Evolutionary conservation across 495 filamentous ascomycete genomes (phyloP).

Genomic region (Bombardia bombarda): DNA sequence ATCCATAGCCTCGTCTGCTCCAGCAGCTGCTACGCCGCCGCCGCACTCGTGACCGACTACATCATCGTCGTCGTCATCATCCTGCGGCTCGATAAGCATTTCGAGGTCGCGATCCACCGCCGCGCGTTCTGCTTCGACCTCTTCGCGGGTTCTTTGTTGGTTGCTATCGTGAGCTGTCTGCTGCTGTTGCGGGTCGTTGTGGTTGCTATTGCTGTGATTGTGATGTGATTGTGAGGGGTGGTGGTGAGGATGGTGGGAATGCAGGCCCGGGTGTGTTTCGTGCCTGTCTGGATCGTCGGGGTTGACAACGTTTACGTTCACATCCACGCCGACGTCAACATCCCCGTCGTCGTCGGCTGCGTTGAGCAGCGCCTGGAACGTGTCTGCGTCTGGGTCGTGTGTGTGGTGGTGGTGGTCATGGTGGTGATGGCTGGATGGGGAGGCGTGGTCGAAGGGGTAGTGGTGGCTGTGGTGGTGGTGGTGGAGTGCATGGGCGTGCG

Average conservation of each 20-base stretch:
- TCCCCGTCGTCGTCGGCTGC: constrained; percentile 20
- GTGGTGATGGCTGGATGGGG: constrained; percentile 17
- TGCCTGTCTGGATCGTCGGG: too few species aligned
- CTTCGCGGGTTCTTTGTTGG: constrained; percentile 6
- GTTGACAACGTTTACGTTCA: neutral
- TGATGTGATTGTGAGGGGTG: constrained; percentile 10
- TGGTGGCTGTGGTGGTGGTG: constrained; percentile 19
- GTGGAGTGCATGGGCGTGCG: constrained; percentile 13
- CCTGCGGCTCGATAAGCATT: constrained; percentile 41
- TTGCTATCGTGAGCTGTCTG: neutral
- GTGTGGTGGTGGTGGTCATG: constrained; percentile 18
- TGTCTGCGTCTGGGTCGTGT: constrained; percentile 21
- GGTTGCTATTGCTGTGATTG: constrained; percentile 1
- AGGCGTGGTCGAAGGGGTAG: constrained; percentile 11
- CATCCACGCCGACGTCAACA: constrained; percentile 5
- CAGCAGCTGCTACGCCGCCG: neutral
- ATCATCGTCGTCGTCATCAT: constrained; percentile 25
- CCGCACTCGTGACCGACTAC: neutral
- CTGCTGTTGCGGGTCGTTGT: too few species aligned
- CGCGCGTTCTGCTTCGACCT: constrained; percentile 23
- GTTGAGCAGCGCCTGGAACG: constrained; percentile 37
- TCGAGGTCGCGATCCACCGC: constrained; percentile 42
- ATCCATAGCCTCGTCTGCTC: constrained; percentile 2
- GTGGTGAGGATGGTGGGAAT: constrained; percentile 10
- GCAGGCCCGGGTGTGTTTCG: neutral